These are phyloP conservation scores for Botrytis fragariae DNA, from an alignment of 2,329 filamentous ascomycete genomes.

Conservation along the genomic window DNA sequence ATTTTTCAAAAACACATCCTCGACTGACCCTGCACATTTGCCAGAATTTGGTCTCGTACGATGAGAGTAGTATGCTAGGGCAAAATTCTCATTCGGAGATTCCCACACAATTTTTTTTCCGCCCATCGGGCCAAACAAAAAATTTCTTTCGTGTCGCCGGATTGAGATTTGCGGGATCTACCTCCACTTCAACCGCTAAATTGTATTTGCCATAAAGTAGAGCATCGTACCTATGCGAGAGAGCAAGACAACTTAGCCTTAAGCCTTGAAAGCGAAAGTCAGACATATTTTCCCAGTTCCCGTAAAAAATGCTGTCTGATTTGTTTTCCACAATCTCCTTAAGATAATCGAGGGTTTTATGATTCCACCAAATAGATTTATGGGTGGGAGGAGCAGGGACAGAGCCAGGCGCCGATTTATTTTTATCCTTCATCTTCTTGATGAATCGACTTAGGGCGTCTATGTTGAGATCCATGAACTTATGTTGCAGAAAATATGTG, in stretches of 20 bases:
- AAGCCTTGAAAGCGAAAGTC: too few relatives aligned
- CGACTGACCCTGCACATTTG: too few relatives aligned
- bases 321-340: not conserved
- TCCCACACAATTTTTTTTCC: not conserved
- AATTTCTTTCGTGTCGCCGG: not conserved
- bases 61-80: not conserved
- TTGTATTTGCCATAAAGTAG: too few relatives aligned
- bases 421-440: not conserved
- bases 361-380: not conserved
- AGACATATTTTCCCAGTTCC: too few relatives aligned
- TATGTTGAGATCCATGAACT: not conserved
- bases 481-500: not conserved
- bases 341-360: not conserved
- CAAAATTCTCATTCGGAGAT: not conserved
- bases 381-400: not conserved
- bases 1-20: not conserved
- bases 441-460: not conserved
- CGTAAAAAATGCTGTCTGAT: not conserved
- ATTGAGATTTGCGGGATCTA: not conserved
- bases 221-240: too few relatives aligned
- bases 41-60: too few relatives aligned
- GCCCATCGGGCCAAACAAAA: not conserved
- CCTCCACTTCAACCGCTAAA: not conserved
- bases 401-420: not conserved
- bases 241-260: too few relatives aligned